Conservation (phyloP, 345 rosid genomes). For the Ceriops zippeliana region DNA sequence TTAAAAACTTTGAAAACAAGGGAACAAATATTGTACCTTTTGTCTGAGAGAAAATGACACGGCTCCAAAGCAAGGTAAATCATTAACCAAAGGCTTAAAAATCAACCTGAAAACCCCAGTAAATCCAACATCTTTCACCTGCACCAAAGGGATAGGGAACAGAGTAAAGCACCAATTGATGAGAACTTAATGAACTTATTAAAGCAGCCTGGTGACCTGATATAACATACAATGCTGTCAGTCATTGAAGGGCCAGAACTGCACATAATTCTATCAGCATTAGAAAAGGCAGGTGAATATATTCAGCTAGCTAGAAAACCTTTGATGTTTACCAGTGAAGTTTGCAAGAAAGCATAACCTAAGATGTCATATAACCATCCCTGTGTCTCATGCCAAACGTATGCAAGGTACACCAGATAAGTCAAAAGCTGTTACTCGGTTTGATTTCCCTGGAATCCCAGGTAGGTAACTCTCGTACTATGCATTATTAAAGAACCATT, state of each 20-base stretch:
- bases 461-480: too few species aligned
- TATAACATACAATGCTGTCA: not conserved
- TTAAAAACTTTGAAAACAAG: slow-evolving; percentile 6
- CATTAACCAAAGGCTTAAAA: slow-evolving; percentile 87
- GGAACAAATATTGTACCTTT: slow-evolving; percentile 49
- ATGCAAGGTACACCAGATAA: too few species aligned
- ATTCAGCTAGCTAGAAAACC: not conserved
- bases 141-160: slow-evolving; percentile 20
- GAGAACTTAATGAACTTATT: not conserved
- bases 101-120: slow-evolving; percentile 99
- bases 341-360: too few species aligned
- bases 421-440: too few species aligned
- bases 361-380: too few species aligned
- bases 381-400: too few species aligned
- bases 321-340: not conserved
- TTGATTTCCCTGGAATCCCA: too few species aligned
- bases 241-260: too few species aligned
- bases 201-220: slow-evolving; percentile 1
- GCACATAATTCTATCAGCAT: not conserved
- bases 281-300: not conserved
- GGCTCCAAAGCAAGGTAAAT: slow-evolving; percentile 99
- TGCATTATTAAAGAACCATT: too few species aligned
- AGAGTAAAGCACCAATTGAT: slow-evolving; percentile 10
- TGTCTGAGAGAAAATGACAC: slow-evolving; percentile 80
- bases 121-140: slow-evolving; percentile 96